phyloP scores from a whole-genome alignment of 2,329 filamentous ascomycete genomes.

The Calonectria pteridis region DNA sequence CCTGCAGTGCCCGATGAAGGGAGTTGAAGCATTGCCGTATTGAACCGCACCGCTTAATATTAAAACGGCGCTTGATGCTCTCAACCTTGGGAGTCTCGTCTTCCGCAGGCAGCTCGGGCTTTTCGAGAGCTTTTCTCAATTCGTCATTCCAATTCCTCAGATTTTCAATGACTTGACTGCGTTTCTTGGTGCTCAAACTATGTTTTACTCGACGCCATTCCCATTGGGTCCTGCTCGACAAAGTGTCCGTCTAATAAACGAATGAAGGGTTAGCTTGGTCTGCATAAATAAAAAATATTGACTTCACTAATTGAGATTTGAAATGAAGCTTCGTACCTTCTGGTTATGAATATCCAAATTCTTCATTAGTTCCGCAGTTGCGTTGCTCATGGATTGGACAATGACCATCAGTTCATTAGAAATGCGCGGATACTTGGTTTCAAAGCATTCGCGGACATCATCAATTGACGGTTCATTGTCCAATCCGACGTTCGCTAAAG shows the following conservation, averaged over 20 bases:
- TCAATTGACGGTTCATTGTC: not conserved
- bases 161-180: slow-evolving; percentile 3
- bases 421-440: slow-evolving; percentile 6
- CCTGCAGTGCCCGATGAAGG: not conserved
- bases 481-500: not conserved
- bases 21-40: not conserved
- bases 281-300: not conserved
- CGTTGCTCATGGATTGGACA: not conserved
- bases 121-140: slow-evolving; percentile 3
- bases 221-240: not conserved
- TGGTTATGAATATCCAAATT: not conserved
- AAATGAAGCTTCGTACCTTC: not conserved
- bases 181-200: not conserved
- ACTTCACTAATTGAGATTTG: not conserved
- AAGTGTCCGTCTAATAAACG: not conserved
- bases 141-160: slow-evolving; percentile 14
- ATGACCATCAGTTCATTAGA: not conserved
- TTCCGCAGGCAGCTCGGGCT: not conserved
- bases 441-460: not conserved
- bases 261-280: not conserved
- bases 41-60: not conserved
- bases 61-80: slow-evolving; percentile 3
- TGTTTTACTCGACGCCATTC: slow-evolving; percentile 21
- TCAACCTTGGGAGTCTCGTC: slow-evolving; percentile 10
- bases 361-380: not conserved